Percentiles rank a stretch among this genome's conserved stretches.
phyloP scores from a whole-genome alignment of 2,329 filamentous ascomycete species.

The Trichoderma brevicompactum region DNA sequence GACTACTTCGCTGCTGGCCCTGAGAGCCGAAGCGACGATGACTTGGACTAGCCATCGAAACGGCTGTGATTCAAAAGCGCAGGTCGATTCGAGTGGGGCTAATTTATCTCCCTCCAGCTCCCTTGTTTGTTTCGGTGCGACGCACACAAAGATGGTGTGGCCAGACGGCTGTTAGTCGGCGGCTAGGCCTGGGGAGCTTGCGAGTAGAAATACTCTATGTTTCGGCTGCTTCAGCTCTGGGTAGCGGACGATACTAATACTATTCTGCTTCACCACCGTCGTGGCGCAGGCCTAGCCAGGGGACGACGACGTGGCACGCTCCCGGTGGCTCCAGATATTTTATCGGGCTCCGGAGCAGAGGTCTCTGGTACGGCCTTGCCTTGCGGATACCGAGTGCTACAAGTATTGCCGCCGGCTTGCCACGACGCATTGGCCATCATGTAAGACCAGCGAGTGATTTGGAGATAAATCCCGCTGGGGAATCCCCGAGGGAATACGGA shows the following conservation, averaged over 20 bases:
- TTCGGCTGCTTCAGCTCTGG: slow-evolving; percentile 11
- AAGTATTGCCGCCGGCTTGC: not conserved
- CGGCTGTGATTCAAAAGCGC: slow-evolving; percentile 8
- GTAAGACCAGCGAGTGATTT: not conserved
- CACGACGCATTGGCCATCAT: not conserved
- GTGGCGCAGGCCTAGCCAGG: slow-evolving; percentile 11
- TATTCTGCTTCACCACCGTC: not conserved
- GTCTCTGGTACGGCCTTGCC: not conserved
- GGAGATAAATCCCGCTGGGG: not conserved
- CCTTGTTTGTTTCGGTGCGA: not conserved
- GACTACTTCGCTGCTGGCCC: slow-evolving; percentile 9
- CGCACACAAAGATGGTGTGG: not conserved
- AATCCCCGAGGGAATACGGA: not conserved
- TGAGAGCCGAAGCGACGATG: slow-evolving; percentile 21
- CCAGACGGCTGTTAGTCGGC: slow-evolving; percentile 4
- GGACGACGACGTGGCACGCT: slow-evolving; percentile 22
- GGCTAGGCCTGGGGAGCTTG: not conserved
- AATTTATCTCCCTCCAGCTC: not conserved
- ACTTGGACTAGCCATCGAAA: slow-evolving; percentile 16
- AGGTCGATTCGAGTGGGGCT: slow-evolving; percentile 13
- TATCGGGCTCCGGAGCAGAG: slow-evolving; percentile 5
- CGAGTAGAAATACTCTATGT: not conserved
- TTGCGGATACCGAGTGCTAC: not conserved
- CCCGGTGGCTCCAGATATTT: slow-evolving; percentile 8
- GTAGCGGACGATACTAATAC: not conserved